Evolutionary conservation across 1,139 yeast genomes (phyloP).

Genomic region (Candida neerlandica): DNA sequence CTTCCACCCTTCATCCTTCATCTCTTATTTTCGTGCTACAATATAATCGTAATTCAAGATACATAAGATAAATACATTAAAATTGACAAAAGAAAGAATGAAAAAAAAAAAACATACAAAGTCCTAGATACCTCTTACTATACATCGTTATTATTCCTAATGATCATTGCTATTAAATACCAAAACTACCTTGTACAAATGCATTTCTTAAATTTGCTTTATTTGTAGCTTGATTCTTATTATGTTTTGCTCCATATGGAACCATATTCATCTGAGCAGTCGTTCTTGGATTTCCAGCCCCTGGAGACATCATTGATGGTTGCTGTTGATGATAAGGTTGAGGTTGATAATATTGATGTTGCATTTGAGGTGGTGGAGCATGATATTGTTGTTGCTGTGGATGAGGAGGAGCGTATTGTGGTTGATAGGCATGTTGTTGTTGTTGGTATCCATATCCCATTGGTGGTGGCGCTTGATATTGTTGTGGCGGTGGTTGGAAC

Average conservation of each 20-base stretch:
- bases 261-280: conserved; percentile 31
- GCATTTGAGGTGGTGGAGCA: background rate
- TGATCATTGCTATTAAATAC: conserved; percentile 23
- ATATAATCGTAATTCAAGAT: too few relatives aligned
- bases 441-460: conserved; percentile 2
- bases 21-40: too few relatives aligned
- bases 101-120: background rate
- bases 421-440: background rate
- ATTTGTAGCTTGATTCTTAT: conserved; percentile 38
- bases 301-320: conserved; percentile 6
- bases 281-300: conserved; percentile 9
- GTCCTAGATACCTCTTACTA: background rate
- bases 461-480: conserved; percentile 3
- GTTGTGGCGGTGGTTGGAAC: background rate
- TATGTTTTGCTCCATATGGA: conserved; percentile 37
- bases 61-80: background rate
- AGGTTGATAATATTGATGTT: conserved; percentile 4
- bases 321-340: background rate
- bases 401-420: conserved; percentile 6
- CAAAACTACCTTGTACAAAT: conserved; percentile 43
- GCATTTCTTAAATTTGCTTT: conserved; percentile 48
- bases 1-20: too few relatives aligned
- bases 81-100: background rate
- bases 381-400: conserved; percentile 5
- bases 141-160: background rate